Evolutionary conservation across 2,329 filamentous ascomycete genomes (phyloP).

Genomic region (Catunica adiposa): DNA sequence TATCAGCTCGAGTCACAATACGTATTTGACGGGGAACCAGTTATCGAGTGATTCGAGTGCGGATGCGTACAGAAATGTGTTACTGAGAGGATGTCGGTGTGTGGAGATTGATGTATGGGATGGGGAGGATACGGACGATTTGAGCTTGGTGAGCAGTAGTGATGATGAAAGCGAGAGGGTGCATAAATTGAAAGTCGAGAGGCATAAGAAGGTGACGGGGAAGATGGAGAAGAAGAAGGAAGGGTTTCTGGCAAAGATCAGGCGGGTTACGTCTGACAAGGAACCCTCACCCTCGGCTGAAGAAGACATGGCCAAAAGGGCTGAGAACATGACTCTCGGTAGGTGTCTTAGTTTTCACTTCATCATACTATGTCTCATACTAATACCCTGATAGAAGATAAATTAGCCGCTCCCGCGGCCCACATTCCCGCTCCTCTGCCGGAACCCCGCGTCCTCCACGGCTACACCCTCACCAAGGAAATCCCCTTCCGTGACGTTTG

Average conservation of each 20-base stretch:
- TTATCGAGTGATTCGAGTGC: conserved; percentile 74
- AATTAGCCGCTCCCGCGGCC: conserved; percentile 2
- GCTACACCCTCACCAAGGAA: conserved; percentile 79
- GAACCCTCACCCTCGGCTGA: conserved; percentile 27
- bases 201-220: conserved; percentile 33
- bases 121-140: conserved; percentile 57
- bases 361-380: conserved; percentile 14
- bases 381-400: conserved; percentile 3
- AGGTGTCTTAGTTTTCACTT: conserved; percentile 17
- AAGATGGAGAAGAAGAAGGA: conserved; percentile 44
- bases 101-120: conserved; percentile 96
- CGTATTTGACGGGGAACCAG: conserved; percentile 79
- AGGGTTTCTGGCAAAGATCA: conserved; percentile 43
- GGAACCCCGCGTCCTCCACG: conserved; percentile 71
- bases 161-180: conserved; percentile 30
- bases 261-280: conserved; percentile 27
- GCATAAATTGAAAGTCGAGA: conserved; percentile 18
- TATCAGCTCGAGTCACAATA: conserved; percentile 90
- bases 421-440: conserved; percentile 20
- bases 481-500: conserved; percentile 79
- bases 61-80: conserved; percentile 69
- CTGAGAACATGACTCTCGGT: conserved; percentile 33
- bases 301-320: conserved; percentile 4
- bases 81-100: conserved; percentile 74
- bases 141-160: conserved; percentile 37